A percentile compares a stretch with the other conserved stretches of the same genome.
Evolutionary conservation across 371 early-diverging fungal genomes (phyloP).

Genomic region (Nematocida sp.): DNA sequence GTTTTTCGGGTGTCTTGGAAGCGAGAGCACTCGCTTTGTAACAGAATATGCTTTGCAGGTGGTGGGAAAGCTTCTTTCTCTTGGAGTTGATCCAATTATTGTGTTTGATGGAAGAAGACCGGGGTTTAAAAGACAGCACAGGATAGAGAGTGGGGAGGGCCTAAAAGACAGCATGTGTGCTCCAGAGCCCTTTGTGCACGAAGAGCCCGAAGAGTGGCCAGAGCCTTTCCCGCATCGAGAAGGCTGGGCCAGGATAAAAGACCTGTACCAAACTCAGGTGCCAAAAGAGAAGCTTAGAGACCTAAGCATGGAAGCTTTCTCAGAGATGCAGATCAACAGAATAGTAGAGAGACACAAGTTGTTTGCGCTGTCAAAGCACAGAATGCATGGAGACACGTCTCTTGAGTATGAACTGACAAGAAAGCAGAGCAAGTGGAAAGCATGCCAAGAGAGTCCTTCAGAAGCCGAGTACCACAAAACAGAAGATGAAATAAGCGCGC

Average conservation of each 20-base stretch:
- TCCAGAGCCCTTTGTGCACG: neutral
- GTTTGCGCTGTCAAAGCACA: neutral
- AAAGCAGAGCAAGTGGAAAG: neutral
- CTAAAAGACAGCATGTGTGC: neutral
- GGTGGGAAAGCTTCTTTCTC: constrained; percentile 1
- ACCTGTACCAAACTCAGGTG: neutral
- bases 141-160: neutral
- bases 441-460: neutral
- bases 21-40: neutral
- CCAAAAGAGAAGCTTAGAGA: too few species aligned
- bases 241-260: neutral
- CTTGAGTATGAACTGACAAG: constrained; percentile 4
- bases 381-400: constrained; percentile 39
- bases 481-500: neutral
- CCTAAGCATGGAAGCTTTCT: constrained; percentile 27
- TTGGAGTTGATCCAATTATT: constrained; percentile 40
- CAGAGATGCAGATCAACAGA: constrained; percentile 22
- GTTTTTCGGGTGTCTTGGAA: constrained; percentile 23
- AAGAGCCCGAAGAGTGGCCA: neutral
- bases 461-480: neutral
- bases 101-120: constrained; percentile 47
- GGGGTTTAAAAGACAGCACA: constrained; percentile 29
- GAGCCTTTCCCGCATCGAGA: neutral
- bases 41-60: constrained; percentile 37
- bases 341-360: constrained; percentile 24